Percentiles rank a stretch among this genome's conserved stretches.
These are phyloP conservation scores for Phytopythium cucurbitacearum DNA, from an alignment of 352 stramenopile species.

Conservation along the genomic window DNA sequence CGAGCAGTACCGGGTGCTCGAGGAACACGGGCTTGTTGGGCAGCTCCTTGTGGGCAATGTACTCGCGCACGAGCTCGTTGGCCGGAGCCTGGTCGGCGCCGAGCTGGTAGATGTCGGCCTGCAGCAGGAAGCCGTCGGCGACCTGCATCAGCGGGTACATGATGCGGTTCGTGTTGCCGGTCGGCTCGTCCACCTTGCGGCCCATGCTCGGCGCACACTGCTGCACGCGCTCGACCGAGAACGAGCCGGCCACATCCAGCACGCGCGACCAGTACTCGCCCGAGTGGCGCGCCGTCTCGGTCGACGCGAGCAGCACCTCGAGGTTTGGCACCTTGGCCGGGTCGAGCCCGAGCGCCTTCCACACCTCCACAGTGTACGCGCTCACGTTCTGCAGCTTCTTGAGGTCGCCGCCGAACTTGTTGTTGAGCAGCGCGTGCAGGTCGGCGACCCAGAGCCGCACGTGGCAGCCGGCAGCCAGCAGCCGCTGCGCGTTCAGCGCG, in stretches of 20 bases:
- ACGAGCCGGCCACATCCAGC: conserved; percentile 87
- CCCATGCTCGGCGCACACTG: conserved; percentile 99
- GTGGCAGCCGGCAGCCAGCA: conserved; percentile 89
- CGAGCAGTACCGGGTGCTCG: conserved; percentile 96
- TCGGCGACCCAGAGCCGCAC: conserved; percentile 99
- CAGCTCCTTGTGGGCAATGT: conserved; percentile 90
- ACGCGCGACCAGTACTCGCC: conserved; percentile 92
- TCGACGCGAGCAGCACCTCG: conserved; percentile 97
- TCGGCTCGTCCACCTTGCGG: conserved; percentile 68
- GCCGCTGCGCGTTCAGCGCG: conserved; percentile 93
- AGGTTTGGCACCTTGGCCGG: conserved; percentile 87
- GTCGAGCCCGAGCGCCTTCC: conserved; percentile 98
- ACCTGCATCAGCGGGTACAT: conserved; percentile 98
- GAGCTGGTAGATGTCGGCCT: conserved; percentile 98
- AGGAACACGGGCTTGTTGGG: conserved; percentile 90
- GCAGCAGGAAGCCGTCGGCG: conserved; percentile 98
- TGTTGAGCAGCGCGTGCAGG: conserved; percentile 99
- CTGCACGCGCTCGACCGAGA: conserved; percentile 92
- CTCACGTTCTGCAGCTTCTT: conserved; percentile 95
- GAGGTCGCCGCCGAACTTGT: conserved; percentile 98
- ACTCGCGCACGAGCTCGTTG: conserved; percentile 96
- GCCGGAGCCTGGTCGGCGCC: conserved; percentile 96
- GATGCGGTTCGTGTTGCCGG: conserved; percentile 92
- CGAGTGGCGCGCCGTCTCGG: conserved; percentile 89
- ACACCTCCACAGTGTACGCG: conserved; percentile 98